Percentiles rank a stretch among this genome's conserved stretches.
Evolutionary conservation across 1,284 basidiomycete genomes (phyloP).

Genomic region (Marasmius sp.): DNA sequence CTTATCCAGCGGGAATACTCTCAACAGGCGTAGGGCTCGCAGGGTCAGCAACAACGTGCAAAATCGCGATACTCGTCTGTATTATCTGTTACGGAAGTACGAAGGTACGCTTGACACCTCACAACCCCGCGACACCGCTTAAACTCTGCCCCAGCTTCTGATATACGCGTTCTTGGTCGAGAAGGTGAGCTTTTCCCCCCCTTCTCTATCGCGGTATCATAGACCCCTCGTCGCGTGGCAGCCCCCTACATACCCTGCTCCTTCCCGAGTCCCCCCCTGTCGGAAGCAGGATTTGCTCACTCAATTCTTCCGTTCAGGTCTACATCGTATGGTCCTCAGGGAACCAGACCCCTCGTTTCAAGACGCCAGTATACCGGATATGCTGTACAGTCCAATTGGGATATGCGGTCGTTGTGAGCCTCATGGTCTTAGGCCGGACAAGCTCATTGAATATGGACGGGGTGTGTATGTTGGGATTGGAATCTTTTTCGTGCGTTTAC

Average conservation of each 20-base stretch:
- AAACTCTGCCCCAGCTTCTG: neutral
- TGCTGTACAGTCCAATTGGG: slow-evolving; percentile 6
- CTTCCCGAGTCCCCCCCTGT: neutral
- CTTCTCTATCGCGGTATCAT: neutral
- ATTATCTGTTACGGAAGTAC: neutral
- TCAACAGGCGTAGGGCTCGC: neutral
- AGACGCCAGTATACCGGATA: slow-evolving; percentile 7
- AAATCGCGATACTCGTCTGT: neutral
- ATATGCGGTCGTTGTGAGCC: neutral
- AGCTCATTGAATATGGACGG: slow-evolving; percentile 3
- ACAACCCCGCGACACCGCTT: too few relatives aligned
- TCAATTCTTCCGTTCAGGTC: neutral
- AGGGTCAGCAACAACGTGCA: neutral
- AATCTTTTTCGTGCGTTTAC: neutral
- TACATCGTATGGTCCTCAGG: slow-evolving; percentile 11
- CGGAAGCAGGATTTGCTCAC: neutral
- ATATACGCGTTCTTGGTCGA: slow-evolving; percentile 12
- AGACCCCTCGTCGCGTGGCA: neutral
- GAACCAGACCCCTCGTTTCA: slow-evolving; percentile 10
- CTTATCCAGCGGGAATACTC: neutral
- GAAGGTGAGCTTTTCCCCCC: neutral
- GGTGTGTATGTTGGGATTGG: slow-evolving; percentile 4
- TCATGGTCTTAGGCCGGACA: slow-evolving; percentile 3
- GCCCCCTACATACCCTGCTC: neutral
- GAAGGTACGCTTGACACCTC: neutral